Evolutionary conservation across 1,284 basidiomycete genomes (phyloP).

Genomic region (Ceratobasidium sp.): DNA sequence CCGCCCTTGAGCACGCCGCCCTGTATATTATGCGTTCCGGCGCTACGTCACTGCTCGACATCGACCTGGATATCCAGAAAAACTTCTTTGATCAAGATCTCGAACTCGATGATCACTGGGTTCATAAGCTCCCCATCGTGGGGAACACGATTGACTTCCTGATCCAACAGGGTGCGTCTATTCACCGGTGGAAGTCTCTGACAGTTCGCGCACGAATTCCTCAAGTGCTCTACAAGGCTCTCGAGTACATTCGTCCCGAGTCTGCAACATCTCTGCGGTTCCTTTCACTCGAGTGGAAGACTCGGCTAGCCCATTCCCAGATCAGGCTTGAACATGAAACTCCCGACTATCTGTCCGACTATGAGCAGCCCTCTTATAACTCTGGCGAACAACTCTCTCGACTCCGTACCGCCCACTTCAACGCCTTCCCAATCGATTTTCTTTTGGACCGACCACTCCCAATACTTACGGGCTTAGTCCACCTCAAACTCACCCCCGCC

Average conservation of each 20-base stretch:
- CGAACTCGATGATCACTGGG: not conserved
- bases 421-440: not conserved
- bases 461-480: slow-evolving; percentile 22
- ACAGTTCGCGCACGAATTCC: not conserved
- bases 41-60: not conserved
- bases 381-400: not conserved
- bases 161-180: not conserved
- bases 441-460: slow-evolving; percentile 1
- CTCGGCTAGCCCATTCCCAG: not conserved
- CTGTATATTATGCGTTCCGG: slow-evolving; percentile 6
- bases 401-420: slow-evolving; percentile 12
- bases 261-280: slow-evolving; percentile 2
- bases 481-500: slow-evolving; percentile 8
- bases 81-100: not conserved
- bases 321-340: not conserved
- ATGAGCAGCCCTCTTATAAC: not conserved
- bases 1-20: not conserved
- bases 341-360: not conserved
- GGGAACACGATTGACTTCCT: not conserved
- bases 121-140: not conserved
- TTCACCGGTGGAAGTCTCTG: slow-evolving; percentile 22
- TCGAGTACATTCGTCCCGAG: slow-evolving; percentile 6
- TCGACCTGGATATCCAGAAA: slow-evolving; percentile 13
- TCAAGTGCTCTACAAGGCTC: not conserved
- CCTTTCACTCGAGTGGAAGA: slow-evolving; percentile 21